Evolutionary conservation across 306 rosid genomes (phyloP), one percentile per base, ranked within the genome.

Genomic region (Malus orientalis): DNA sequence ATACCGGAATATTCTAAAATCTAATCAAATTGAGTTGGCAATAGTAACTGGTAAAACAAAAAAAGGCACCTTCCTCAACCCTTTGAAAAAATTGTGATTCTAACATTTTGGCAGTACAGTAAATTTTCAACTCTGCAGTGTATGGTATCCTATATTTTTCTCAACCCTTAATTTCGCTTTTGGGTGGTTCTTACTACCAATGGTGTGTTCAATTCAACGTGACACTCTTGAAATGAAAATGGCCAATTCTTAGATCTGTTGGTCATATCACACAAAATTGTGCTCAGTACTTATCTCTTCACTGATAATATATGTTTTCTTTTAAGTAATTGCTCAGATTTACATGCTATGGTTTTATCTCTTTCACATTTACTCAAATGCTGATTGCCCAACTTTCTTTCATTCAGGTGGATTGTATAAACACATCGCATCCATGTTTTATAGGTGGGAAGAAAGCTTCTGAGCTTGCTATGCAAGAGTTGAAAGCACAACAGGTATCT

Each of bases 401-500:
- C 14, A 38, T 65, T 38, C 81, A 86, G 87, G 77, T 86, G 81
- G 89, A 71, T 78, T 86, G 71, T 75, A 86, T 86, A 74, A 83
- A 83, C 71, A 80, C 81, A 13, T 80, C 87, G 11, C 79, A 86
- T 67, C 85, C 81, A 78, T 73, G 76, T 27, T 86, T 86, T 59
- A 40, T 86, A 74, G 89, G 87, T 25, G 85, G 89, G 73, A 83
- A 70, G 68, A 83, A 78, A 78, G 87, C 87, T 68, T 62, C 79
- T 67, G 85, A 83, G 83, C 77, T 51, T 78, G 89, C 89, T 32
- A 3, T 67, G 75, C 79, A 80, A 45, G 81, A 78, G 77, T 73
- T 80, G 80, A 78, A 72, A 77, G 72, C 81, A 45, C 73, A 70
- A 45, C 79, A 77, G 89, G 81, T 78, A 75, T 74, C 67, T 74